These are phyloP conservation scores for Kluyveromyces dobzhanskii DNA, from an alignment of 805 yeast genomes.

Conservation along the genomic window DNA sequence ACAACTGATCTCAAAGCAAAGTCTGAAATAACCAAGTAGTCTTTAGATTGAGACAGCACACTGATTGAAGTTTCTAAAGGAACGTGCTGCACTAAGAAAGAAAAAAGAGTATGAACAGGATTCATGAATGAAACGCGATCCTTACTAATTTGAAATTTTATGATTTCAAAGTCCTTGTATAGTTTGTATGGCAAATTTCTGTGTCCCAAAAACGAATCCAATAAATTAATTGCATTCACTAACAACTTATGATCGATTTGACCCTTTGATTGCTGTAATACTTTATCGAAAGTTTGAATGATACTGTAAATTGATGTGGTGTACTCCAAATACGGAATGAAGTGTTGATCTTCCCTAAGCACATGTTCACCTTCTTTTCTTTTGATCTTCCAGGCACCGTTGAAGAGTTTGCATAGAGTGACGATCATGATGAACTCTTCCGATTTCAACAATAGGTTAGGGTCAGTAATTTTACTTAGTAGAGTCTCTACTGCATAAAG, in stretches of 20 bases:
- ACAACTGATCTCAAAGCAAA: conserved; percentile 53
- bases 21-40: conserved; percentile 44
- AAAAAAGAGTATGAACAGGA: conserved; percentile 51
- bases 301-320: conserved; percentile 38
- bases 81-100: conserved; percentile 30
- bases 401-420: conserved; percentile 44
- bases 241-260: conserved; percentile 10
- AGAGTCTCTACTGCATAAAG: conserved; percentile 29
- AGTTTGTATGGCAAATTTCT: conserved; percentile 19
- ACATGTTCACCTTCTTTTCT: conserved; percentile 67
- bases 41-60: conserved; percentile 20
- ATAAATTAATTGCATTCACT: conserved; percentile 30
- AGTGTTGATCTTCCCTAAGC: conserved; percentile 45
- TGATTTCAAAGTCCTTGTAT: conserved; percentile 17
- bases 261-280: conserved; percentile 13
- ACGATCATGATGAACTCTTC: conserved; percentile 35
- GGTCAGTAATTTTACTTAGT: conserved; percentile 27
- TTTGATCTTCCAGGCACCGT: conserved; percentile 46
- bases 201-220: conserved; percentile 27
- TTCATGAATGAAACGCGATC: conserved; percentile 49
- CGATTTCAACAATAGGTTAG: conserved; percentile 28
- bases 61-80: conserved; percentile 17
- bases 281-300: conserved; percentile 31
- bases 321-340: conserved; percentile 41
- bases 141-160: conserved; percentile 37